These are phyloP conservation scores for Cryptomeria japonica DNA, from an alignment of 75 land plant genomes.

Conservation along the genomic window DNA sequence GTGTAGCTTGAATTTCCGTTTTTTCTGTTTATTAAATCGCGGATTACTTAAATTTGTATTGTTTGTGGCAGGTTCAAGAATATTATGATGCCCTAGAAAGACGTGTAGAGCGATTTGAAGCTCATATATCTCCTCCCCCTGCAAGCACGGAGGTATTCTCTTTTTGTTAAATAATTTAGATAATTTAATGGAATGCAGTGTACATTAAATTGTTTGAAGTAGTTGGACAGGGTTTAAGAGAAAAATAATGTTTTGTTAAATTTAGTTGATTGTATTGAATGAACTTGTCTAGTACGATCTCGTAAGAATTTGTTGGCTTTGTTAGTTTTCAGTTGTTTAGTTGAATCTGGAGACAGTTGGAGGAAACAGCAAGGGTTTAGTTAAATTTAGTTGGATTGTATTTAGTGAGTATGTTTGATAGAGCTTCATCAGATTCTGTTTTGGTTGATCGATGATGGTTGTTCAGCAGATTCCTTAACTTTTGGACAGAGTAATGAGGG, in stretches of 20 bases:
- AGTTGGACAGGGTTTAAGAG: neutral
- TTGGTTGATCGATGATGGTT: neutral
- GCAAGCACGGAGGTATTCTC: neutral
- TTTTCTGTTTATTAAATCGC: no score
- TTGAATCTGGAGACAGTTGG: no score
- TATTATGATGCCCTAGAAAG: constrained; percentile 6
- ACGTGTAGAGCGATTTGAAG: neutral
- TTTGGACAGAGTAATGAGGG: neutral
- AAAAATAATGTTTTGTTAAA: neutral
- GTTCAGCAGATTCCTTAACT: neutral
- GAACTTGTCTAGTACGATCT: neutral
- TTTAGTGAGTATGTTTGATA: no score
- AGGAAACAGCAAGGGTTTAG: no score
- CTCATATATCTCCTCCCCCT: neutral
- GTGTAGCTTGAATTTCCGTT: neutral
- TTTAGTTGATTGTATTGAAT: neutral
- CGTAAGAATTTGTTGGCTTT: neutral
- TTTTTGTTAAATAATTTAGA: neutral
- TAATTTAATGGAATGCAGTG: neutral
- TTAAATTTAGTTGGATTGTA: no score
- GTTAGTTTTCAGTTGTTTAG: neutral
- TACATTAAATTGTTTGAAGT: neutral
- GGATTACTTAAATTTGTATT: neutral
- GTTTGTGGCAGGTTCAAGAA: neutral
- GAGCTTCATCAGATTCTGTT: no score